A percentile compares a stretch with the other conserved stretches of the same genome.
These are phyloP conservation scores for Colletotrichum theobromicola DNA, from an alignment of 2,329 filamentous ascomycete species.

Conservation along the genomic window DNA sequence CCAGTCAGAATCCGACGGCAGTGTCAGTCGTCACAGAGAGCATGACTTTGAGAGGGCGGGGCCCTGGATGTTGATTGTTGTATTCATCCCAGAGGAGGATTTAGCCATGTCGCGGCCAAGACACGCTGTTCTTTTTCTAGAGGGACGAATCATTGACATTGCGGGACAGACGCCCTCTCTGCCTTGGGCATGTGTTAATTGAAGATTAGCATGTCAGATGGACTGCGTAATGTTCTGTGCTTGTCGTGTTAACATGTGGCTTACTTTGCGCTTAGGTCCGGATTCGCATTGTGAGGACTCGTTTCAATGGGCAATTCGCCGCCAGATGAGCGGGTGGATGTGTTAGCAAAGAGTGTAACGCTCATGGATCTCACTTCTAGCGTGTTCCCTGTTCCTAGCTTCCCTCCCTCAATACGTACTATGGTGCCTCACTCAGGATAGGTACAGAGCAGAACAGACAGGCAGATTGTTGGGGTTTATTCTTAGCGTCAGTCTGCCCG, in stretches of 20 bases:
- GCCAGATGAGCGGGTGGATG: neutral
- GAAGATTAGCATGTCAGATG: neutral
- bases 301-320: neutral
- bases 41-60: neutral
- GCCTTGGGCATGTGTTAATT: neutral
- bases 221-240: neutral
- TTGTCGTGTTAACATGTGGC: neutral
- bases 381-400: neutral
- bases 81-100: neutral
- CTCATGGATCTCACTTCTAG: neutral
- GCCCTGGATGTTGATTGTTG: neutral
- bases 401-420: neutral
- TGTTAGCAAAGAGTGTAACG: neutral
- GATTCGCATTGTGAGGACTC: neutral
- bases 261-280: conserved; percentile 7
- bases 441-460: too few species aligned
- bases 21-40: neutral
- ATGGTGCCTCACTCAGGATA: too few species aligned
- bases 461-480: neutral
- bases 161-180: neutral
- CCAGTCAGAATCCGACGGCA: neutral
- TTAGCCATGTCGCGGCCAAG: neutral
- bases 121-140: neutral
- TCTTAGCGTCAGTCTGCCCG: neutral
- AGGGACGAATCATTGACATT: neutral